Conservation (phyloP, 164 flowering plant genomes). For the Berberis vulgaris region DNA sequence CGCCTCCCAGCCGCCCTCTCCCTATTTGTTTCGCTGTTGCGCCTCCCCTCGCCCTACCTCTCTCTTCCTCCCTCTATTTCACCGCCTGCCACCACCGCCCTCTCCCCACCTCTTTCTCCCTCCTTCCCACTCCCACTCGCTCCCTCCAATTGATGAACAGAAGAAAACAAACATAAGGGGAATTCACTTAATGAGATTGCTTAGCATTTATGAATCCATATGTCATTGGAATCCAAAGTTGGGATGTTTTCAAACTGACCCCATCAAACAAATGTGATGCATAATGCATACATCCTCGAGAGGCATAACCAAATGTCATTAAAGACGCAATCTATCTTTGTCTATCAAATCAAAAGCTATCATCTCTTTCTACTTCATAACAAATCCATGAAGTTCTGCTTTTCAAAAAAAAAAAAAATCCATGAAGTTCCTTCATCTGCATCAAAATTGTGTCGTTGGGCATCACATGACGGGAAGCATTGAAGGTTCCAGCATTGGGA, state of each 20-base stretch:
- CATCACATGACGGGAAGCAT: slow-evolving; percentile 14
- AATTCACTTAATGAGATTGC: too few relatives aligned
- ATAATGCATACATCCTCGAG: slow-evolving; percentile 12
- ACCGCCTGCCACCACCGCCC: too few relatives aligned
- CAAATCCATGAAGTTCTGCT: not conserved
- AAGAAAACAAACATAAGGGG: too few relatives aligned
- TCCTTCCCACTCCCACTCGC: too few relatives aligned
- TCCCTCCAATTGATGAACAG: too few relatives aligned
- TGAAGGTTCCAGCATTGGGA: slow-evolving; percentile 18
- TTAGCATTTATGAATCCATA: slow-evolving; percentile 10
- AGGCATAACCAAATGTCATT: slow-evolving; percentile 12
- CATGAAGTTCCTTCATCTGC: slow-evolving; percentile 20
- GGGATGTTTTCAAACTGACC: slow-evolving; percentile 2
- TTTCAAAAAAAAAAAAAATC: not conserved
- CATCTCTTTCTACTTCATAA: slow-evolving; percentile 6
- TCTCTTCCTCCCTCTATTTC: too few relatives aligned
- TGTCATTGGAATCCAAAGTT: slow-evolving; percentile 20
- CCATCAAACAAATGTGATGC: slow-evolving; percentile 12
- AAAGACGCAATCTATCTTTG: slow-evolving; percentile 16
- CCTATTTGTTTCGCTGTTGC: too few relatives aligned
- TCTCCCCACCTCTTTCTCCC: too few relatives aligned
- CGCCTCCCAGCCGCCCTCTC: too few relatives aligned
- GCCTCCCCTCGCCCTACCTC: too few relatives aligned
- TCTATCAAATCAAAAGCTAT: slow-evolving; percentile 4
- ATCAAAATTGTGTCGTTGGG: slow-evolving; percentile 3